These are phyloP conservation scores for Selaginella tamariscina DNA, from an alignment of 75 land plant species.

Conservation along the genomic window DNA sequence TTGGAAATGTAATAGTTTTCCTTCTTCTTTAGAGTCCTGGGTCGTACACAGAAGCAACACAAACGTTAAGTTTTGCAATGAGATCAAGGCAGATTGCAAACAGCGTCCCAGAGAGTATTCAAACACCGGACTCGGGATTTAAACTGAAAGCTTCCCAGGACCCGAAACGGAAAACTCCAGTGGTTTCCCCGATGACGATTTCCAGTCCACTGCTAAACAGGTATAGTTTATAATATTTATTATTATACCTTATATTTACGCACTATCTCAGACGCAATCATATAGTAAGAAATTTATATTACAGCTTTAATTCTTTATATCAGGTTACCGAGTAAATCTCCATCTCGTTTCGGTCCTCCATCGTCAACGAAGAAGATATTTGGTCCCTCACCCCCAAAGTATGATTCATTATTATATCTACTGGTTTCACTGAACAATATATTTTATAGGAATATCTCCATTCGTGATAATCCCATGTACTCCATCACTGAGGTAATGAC, in stretches of 20 bases:
- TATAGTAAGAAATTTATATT: too few relatives aligned
- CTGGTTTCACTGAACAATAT: too few relatives aligned
- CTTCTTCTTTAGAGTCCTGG: not conserved
- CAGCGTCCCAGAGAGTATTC: not conserved
- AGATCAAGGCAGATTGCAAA: conserved; percentile 13
- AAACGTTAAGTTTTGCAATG: not conserved
- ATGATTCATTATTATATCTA: too few relatives aligned
- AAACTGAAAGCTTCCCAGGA: not conserved
- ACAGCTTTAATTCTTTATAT: too few relatives aligned
- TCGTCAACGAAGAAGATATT: too few relatives aligned
- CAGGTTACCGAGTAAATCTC: not conserved
- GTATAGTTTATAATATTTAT: too few relatives aligned
- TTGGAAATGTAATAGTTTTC: not conserved
- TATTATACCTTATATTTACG: too few relatives aligned
- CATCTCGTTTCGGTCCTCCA: conserved; percentile 2
- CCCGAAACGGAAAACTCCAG: not conserved
- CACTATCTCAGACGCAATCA: too few relatives aligned
- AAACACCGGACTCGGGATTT: not conserved
- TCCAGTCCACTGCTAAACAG: not conserved
- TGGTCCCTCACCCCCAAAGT: too few relatives aligned
- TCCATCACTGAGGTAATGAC: too few relatives aligned
- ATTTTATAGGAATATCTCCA: too few relatives aligned
- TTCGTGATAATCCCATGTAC: too few relatives aligned
- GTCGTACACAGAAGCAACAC: conserved; percentile 2
- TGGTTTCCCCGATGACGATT: not conserved